Evolutionary conservation across 306 rosid species (phyloP).

Genomic region (cucumber (Cucumis sativus)): Cucumber_9930_V3 NC_026658.2:24077501-24078000

Average conservation of each 20-base stretch:
- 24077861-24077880: not conserved
- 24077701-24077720: not conserved
- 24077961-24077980: not conserved
- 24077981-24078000: not conserved
- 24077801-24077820: not conserved
- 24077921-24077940: not conserved
- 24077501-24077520: slow-evolving; percentile 50
- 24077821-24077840: slow-evolving; percentile 3
- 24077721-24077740: not conserved
- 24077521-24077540: slow-evolving; percentile 56
- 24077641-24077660: slow-evolving; percentile 2
- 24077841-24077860: not conserved
- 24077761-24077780: not conserved
- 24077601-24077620: not conserved
- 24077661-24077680: not conserved
- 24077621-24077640: not conserved
- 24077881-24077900: not conserved
- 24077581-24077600: not conserved
- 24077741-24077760: not conserved
- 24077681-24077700: not conserved
- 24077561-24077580: not conserved
- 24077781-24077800: not conserved
- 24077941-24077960: not conserved
- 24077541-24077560: slow-evolving; percentile 11
- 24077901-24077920: not conserved